These are phyloP conservation scores for Sporothrix pseudoabietina DNA, from an alignment of 2,329 filamentous ascomycete genomes.

Conservation along the genomic window DNA sequence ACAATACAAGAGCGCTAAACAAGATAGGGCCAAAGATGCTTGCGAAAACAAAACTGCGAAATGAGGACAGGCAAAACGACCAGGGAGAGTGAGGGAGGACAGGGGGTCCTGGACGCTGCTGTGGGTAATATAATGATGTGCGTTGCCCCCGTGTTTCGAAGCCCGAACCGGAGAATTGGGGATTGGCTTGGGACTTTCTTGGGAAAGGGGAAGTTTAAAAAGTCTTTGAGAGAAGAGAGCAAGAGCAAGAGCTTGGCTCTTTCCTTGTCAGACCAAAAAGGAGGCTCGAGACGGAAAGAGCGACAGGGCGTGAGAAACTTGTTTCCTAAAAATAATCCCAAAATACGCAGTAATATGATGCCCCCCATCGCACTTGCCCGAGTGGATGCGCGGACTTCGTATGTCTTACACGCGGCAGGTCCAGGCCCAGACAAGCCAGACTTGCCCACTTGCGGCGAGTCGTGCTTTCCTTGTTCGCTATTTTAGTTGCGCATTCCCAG, in stretches of 20 bases:
- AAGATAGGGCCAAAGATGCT: constrained; percentile 14
- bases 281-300: constrained; percentile 10
- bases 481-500: neutral
- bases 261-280: neutral
- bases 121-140: constrained; percentile 29
- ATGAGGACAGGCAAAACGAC: constrained; percentile 19
- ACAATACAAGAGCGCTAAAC: constrained; percentile 17
- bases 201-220: neutral
- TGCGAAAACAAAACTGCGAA: constrained; percentile 22
- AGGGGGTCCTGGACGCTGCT: constrained; percentile 24
- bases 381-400: neutral
- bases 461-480: neutral
- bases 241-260: neutral
- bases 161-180: constrained; percentile 19
- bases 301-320: constrained; percentile 12
- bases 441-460: constrained; percentile 20
- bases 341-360: constrained; percentile 2
- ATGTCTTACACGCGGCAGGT: constrained; percentile 13
- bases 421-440: neutral
- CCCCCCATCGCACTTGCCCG: constrained; percentile 10
- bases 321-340: constrained; percentile 9
- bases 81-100: constrained; percentile 1
- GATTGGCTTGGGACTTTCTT: constrained; percentile 14
- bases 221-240: neutral
- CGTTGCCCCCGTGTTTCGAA: constrained; percentile 30